phyloP scores from a whole-genome alignment of 83 land plant genomes.

The Isoetes engelmannii region DNA sequence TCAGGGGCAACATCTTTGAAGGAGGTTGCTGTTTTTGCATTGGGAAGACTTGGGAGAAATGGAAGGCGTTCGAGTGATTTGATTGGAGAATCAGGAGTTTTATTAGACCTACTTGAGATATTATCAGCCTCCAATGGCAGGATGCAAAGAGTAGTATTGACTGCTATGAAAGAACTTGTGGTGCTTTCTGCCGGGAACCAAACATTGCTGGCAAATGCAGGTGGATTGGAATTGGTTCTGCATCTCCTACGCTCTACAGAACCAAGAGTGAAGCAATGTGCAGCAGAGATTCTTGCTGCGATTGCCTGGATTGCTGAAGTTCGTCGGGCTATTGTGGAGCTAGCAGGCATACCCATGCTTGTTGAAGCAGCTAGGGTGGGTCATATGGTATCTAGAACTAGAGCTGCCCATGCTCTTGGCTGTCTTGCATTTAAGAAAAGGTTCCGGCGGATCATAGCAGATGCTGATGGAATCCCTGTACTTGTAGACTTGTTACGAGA shows the following conservation, averaged over 20 bases:
- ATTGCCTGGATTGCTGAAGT: conserved; percentile 32
- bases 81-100: conserved; percentile 29
- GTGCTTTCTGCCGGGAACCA: conserved; percentile 17
- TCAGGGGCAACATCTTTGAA: background rate
- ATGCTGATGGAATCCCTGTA: conserved; percentile 30
- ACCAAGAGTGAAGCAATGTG: conserved; percentile 12
- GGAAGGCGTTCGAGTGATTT: conserved; percentile 17
- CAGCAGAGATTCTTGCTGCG: conserved; percentile 32
- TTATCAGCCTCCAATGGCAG: conserved; percentile 16
- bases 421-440: conserved; percentile 23
- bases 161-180: conserved; percentile 28
- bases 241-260: conserved; percentile 13
- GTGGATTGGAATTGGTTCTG: conserved; percentile 27
- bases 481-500: conserved; percentile 28
- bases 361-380: conserved; percentile 32
- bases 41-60: conserved; percentile 22
- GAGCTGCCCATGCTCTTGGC: conserved; percentile 43
- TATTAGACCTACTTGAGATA: conserved; percentile 19
- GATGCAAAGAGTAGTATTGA: conserved; percentile 18
- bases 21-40: conserved; percentile 28
- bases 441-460: conserved; percentile 27
- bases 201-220: conserved; percentile 18
- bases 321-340: conserved; percentile 22
- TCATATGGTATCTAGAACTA: conserved; percentile 33
- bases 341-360: conserved; percentile 19